Base-by-base conservation (phyloP, 805 yeast species). In the Metschnikowia reukaufii region DNA sequence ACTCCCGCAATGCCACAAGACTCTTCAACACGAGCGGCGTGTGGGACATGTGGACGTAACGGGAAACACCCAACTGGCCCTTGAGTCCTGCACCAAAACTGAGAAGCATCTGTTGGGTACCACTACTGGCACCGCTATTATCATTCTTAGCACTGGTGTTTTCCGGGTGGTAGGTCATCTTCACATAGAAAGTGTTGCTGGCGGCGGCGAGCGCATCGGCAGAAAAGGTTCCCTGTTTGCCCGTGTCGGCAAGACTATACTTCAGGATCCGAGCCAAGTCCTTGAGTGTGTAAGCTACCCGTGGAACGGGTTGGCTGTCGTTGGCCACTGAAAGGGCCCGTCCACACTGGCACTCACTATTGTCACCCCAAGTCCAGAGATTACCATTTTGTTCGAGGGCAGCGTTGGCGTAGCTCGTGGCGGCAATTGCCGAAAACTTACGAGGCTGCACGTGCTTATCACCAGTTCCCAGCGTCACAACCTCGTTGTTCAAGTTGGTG, bases 301-400 rank as follows among this genome's bases (percentile, higher is more conserved):
- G 77, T 2, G 99, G 99, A 33, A 82, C 79, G 4, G 96, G 79
- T 38, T 84, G 74, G 36, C 77, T 69, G 56, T 86, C 92, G 15
- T 85, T 80, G 48, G 80, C 81, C 60, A 81, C 81, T 18, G 78
- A 72, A 39, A 86, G 83, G 6, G 82, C 81, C 39, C 80, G 73
- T 9, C 92, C 96, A 45, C 92, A 72, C 59, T 94, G 92, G n/a
- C 98, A 98, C 63, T 69, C 81, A 3, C 79, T 73, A 63, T 92
- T 92, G 48, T 79, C 79, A 19, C 99, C 99, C 80, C 94, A 91
- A 1, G 89, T 78, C 80, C 85, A 86, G n/a, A 89, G 68, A 43
- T 74, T 72, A 7, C 92, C 94, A n/a, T 70, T 59, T 1, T 70
- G 57, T 56, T 88, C 92, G n/a, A 78, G 62, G 6, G 83, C 92